phyloP scores from a whole-genome alignment of 768 basidiomycete species.

The Xanthoconium stramineum region DNA sequence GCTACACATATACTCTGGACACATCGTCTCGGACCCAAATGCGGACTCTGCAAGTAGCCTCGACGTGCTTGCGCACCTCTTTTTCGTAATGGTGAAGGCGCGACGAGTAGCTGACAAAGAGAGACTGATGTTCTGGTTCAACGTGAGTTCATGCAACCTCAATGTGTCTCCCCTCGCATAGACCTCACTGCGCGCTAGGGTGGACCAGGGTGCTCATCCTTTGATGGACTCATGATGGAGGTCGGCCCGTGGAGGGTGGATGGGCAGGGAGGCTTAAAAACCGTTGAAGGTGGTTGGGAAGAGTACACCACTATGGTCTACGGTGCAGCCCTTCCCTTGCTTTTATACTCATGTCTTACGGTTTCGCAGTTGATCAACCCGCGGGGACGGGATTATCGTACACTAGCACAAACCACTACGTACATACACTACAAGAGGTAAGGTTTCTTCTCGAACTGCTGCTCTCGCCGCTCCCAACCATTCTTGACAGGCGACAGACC shows the following conservation, averaged over 20 bases:
- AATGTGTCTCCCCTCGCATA: not conserved
- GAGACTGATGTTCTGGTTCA: slow-evolving; percentile 94
- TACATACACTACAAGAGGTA: slow-evolving; percentile 75
- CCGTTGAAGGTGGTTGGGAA: slow-evolving; percentile 90
- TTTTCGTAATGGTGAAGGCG: slow-evolving; percentile 88
- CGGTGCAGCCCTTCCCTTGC: slow-evolving; percentile 46
- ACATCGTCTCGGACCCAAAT: slow-evolving; percentile 76
- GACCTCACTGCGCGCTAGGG: slow-evolving; percentile 47
- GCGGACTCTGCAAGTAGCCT: slow-evolving; percentile 45
- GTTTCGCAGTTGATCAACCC: slow-evolving; percentile 85
- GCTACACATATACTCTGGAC: slow-evolving; percentile 81
- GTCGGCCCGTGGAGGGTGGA: slow-evolving; percentile 90
- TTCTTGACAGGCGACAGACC: slow-evolving; percentile 57
- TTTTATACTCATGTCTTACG: slow-evolving; percentile 8
- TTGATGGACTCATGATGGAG: slow-evolving; percentile 98
- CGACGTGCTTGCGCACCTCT: slow-evolving; percentile 75
- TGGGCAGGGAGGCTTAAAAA: slow-evolving; percentile 64
- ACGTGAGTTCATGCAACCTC: slow-evolving; percentile 48
- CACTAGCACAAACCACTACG: slow-evolving; percentile 78
- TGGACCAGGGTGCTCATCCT: slow-evolving; percentile 95
- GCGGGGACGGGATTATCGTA: slow-evolving; percentile 95
- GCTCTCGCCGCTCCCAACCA: not conserved
- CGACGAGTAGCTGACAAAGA: slow-evolving; percentile 86
- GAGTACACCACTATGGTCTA: slow-evolving; percentile 95
- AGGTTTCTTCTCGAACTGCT: slow-evolving; percentile 10